Conservation (phyloP, 371 early-diverging fungal genomes). For the Gilbertella persicaria region DNA sequence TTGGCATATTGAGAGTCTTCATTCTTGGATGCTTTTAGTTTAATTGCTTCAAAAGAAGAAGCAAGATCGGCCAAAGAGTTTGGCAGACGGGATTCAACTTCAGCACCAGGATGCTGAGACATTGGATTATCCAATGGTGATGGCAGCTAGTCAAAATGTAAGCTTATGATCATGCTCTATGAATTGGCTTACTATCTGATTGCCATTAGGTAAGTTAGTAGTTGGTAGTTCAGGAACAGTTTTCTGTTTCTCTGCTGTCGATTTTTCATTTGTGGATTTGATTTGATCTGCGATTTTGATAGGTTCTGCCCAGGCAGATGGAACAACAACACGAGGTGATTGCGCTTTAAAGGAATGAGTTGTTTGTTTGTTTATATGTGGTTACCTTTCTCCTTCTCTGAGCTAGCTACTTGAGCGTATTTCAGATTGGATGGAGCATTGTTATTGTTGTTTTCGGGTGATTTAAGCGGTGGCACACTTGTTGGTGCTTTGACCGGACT, state of each 20-base stretch:
- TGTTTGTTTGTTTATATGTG: no score
- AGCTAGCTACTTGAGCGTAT: slow-evolving; percentile 34
- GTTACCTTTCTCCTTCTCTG: slow-evolving; percentile 18
- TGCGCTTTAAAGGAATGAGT: slow-evolving; percentile 8
- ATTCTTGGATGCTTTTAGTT: slow-evolving; percentile 51
- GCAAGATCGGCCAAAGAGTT: slow-evolving; percentile 81
- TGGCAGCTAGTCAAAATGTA: slow-evolving; percentile 23
- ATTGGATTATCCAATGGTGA: slow-evolving; percentile 8
- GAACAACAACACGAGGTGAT: slow-evolving; percentile 15
- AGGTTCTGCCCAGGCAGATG: slow-evolving; percentile 30
- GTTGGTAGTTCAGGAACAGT: slow-evolving; percentile 10
- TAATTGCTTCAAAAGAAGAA: slow-evolving; percentile 76
- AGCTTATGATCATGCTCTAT: slow-evolving; percentile 31
- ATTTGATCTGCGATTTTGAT: slow-evolving; percentile 25
- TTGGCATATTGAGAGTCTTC: slow-evolving; percentile 48
- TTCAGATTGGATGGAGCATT: slow-evolving; percentile 19
- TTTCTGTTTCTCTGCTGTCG: slow-evolving; percentile 44
- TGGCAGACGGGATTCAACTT: slow-evolving; percentile 71
- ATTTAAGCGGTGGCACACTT: slow-evolving; percentile 12
- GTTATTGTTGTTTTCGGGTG: slow-evolving; percentile 5
- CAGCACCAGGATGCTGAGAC: slow-evolving; percentile 28
- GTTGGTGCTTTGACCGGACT: slow-evolving; percentile 18
- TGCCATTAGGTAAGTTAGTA: neutral
- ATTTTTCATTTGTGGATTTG: slow-evolving; percentile 13
- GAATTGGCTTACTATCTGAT: slow-evolving; percentile 3